phyloP scores from a whole-genome alignment of 192 early-diverging fungal species.

The Coemansia guatemalensis region DNA sequence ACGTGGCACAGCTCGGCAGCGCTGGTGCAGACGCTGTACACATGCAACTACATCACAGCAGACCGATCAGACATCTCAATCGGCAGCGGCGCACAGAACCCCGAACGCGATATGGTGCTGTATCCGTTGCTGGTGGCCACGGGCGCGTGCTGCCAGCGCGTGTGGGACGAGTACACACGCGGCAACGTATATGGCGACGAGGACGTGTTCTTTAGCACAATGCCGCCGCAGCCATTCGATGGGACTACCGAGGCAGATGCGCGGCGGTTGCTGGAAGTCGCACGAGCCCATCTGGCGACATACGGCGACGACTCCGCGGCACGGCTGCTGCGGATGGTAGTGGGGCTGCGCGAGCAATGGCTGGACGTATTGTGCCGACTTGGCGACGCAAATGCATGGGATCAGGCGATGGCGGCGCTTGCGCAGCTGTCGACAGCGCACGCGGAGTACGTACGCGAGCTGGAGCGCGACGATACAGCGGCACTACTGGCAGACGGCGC shows the following conservation, averaged over 20 bases:
- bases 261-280: conserved; percentile 8
- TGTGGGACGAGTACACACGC: conserved; percentile 37
- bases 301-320: conserved; percentile 3
- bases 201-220: conserved; percentile 32
- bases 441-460: neutral
- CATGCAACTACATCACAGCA: conserved; percentile 42
- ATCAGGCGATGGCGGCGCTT: conserved; percentile 14
- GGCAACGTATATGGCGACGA: conserved; percentile 43
- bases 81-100: conserved; percentile 5
- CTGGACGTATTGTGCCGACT: conserved; percentile 17
- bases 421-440: conserved; percentile 10
- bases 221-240: conserved; percentile 19
- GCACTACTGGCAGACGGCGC: neutral
- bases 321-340: conserved; percentile 3
- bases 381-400: conserved; percentile 13
- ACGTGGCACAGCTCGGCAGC: conserved; percentile 43
- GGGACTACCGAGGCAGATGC: conserved; percentile 19
- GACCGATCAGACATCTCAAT: neutral
- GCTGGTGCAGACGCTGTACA: conserved; percentile 44
- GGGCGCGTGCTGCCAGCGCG: conserved; percentile 24
- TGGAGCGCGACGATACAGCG: neutral
- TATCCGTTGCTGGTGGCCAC: conserved; percentile 35
- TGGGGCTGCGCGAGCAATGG: conserved; percentile 31
- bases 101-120: conserved; percentile 32
- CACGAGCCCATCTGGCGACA: conserved; percentile 6